These are phyloP conservation scores for Calocybe cyanea DNA, from an alignment of 768 basidiomycete species.

Conservation along the genomic window DNA sequence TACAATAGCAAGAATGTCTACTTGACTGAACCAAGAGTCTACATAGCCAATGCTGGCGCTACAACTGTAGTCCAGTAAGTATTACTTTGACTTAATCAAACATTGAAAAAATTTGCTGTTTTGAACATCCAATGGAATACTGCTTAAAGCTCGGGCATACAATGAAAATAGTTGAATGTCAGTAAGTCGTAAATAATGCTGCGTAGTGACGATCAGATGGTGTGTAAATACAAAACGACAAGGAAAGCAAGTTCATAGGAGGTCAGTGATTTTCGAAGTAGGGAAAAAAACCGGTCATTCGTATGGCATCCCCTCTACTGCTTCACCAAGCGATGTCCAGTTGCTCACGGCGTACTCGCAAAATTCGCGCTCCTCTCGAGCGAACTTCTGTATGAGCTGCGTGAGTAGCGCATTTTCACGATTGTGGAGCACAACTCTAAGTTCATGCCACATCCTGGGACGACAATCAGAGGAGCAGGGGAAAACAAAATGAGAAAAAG, in stretches of 20 bases:
- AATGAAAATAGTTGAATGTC: too few relatives aligned
- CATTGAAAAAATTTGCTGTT: too few relatives aligned
- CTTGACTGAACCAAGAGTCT: too few relatives aligned
- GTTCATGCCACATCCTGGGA: conserved; percentile 90
- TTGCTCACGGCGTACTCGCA: conserved; percentile 58
- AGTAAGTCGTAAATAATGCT: too few relatives aligned
- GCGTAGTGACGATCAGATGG: too few relatives aligned
- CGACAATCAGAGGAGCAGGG: neutral
- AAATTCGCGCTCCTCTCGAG: conserved; percentile 69
- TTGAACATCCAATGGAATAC: too few relatives aligned
- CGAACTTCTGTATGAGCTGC: conserved; percentile 67
- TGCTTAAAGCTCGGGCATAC: neutral
- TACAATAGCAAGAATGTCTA: too few relatives aligned
- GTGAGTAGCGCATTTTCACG: conserved; percentile 82
- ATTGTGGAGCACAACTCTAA: conserved; percentile 90
- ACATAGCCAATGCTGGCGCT: too few relatives aligned
- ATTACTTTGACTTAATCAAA: too few relatives aligned
- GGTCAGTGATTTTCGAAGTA: conserved; percentile 1
- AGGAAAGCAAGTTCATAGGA: conserved; percentile 3
- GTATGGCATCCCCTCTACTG: conserved; percentile 79
- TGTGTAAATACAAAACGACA: too few relatives aligned
- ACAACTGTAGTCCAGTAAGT: too few relatives aligned
- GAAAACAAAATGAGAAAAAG: neutral
- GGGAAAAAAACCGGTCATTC: conserved; percentile 40
- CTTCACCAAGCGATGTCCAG: conserved; percentile 72